These are phyloP conservation scores for Cyclostephanos tholiformis DNA, from an alignment of 108 stramenopile genomes.

Conservation along the genomic window DNA sequence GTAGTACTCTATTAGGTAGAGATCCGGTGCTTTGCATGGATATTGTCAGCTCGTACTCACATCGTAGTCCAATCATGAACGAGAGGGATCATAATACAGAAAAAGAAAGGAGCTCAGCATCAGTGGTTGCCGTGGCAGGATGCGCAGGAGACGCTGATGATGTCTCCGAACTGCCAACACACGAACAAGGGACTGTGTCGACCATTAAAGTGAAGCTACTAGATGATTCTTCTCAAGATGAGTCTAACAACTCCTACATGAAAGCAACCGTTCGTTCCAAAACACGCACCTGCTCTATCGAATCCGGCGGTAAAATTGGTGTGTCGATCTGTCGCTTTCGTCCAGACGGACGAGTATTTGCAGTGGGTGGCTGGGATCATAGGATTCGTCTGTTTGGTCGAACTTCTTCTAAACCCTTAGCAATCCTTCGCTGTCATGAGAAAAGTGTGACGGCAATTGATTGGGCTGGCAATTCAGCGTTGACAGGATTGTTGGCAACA, in stretches of 20 bases:
- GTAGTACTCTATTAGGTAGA: slow-evolving; percentile 42
- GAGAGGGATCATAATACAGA: not conserved
- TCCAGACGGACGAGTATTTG: slow-evolving; percentile 78
- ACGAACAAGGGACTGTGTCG: slow-evolving; percentile 62
- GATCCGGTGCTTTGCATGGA: slow-evolving; percentile 81
- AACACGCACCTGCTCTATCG: slow-evolving; percentile 63
- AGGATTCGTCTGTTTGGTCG: slow-evolving; percentile 74
- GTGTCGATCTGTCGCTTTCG: slow-evolving; percentile 75
- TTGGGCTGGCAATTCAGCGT: slow-evolving; percentile 67
- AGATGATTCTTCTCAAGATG: slow-evolving; percentile 10
- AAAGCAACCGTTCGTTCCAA: slow-evolving; percentile 53
- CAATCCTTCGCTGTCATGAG: slow-evolving; percentile 61
- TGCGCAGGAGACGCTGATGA: slow-evolving; percentile 78
- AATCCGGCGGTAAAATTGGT: slow-evolving; percentile 70
- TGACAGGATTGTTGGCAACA: slow-evolving; percentile 74
- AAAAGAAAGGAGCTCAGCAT: not conserved
- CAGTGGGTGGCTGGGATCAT: slow-evolving; percentile 87
- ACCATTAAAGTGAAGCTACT: slow-evolving; percentile 60
- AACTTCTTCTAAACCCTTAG: slow-evolving; percentile 57
- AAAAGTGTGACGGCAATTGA: slow-evolving; percentile 72
- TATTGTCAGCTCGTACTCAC: slow-evolving; percentile 48
- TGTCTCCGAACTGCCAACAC: slow-evolving; percentile 48
- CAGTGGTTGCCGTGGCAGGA: slow-evolving; percentile 72
- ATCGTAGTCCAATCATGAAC: not conserved
- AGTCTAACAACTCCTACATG: slow-evolving; percentile 2